A percentile compares a stretch with the other conserved stretches of the same genome.
phyloP scores from a whole-genome alignment of 1,284 basidiomycete genomes.

The Rhodotorula sp. region DNA sequence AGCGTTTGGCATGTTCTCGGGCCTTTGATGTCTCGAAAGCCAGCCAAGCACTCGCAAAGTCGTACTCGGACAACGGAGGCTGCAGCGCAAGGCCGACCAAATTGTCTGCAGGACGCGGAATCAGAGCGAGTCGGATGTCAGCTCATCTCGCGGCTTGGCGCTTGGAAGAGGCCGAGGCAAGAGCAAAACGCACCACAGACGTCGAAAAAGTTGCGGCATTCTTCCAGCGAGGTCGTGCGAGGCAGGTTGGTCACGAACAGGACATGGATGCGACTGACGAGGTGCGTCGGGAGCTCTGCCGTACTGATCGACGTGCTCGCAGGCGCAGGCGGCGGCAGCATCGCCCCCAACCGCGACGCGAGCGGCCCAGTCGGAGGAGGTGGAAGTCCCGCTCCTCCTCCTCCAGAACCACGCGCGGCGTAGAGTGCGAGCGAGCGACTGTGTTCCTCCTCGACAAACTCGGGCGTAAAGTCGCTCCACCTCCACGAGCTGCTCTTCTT shows the following conservation, averaged over 20 bases:
- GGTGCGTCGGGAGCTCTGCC: not conserved
- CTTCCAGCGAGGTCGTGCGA: not conserved
- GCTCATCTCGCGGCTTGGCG: not conserved
- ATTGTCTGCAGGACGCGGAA: not conserved
- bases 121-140: too few species aligned
- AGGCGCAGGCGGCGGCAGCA: not conserved
- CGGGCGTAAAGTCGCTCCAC: constrained; percentile 8
- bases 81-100: constrained; percentile 13
- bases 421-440: not conserved
- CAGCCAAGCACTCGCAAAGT: not conserved
- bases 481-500: not conserved
- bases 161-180: too few species aligned
- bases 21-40: not conserved
- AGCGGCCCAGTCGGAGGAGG: not conserved
- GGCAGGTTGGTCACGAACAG: constrained; percentile 14
- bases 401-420: not conserved
- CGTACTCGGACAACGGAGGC: not conserved
- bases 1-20: not conserved
- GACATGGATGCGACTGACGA: not conserved
- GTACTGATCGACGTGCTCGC: not conserved
- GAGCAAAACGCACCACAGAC: constrained; percentile 1
- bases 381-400: not conserved
- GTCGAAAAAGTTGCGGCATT: constrained; percentile 18
- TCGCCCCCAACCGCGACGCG: not conserved
- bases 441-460: constrained; percentile 9